Evolutionary conservation across 202 grass and related monocot species (phyloP).

Genomic region (Carex sylvatica): DNA sequence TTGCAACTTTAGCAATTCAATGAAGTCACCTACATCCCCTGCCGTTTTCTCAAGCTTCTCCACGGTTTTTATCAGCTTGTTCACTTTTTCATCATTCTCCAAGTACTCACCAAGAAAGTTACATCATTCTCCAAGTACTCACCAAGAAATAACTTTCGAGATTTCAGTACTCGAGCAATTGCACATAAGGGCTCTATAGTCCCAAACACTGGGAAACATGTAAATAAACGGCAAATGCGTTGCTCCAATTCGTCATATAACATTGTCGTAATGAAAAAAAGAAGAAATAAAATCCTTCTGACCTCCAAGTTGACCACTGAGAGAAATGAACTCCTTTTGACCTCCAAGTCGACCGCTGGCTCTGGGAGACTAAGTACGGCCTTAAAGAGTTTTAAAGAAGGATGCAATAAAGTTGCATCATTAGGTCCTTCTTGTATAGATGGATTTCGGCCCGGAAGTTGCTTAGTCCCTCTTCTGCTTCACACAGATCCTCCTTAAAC

Average conservation of each 20-base stretch:
- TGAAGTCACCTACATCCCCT: not conserved
- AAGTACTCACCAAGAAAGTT: too few relatives aligned
- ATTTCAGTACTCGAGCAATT: not conserved
- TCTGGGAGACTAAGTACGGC: too few relatives aligned
- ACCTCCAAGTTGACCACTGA: too few relatives aligned
- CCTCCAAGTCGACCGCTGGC: too few relatives aligned
- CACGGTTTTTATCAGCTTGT: not conserved
- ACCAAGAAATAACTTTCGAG: too few relatives aligned
- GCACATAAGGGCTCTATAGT: not conserved
- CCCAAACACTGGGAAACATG: too few relatives aligned
- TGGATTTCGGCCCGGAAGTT: not conserved
- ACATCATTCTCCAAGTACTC: not conserved
- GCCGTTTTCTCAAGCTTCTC: conserved; percentile 20
- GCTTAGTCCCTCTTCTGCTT: conserved; percentile 22
- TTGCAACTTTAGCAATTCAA: conserved; percentile 4
- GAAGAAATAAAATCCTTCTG: too few relatives aligned
- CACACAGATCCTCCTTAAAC: conserved; percentile 24
- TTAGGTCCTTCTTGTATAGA: not conserved
- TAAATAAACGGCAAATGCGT: too few relatives aligned
- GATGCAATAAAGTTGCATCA: not conserved
- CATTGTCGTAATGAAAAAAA: too few relatives aligned
- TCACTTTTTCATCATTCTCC: not conserved
- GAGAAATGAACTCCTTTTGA: too few relatives aligned
- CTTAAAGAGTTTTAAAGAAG: too few relatives aligned
- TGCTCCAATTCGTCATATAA: too few relatives aligned